These are phyloP conservation scores for Cladosporium sphaerospermum DNA, from an alignment of 2,329 filamentous ascomycete species.

Conservation along the genomic window DNA sequence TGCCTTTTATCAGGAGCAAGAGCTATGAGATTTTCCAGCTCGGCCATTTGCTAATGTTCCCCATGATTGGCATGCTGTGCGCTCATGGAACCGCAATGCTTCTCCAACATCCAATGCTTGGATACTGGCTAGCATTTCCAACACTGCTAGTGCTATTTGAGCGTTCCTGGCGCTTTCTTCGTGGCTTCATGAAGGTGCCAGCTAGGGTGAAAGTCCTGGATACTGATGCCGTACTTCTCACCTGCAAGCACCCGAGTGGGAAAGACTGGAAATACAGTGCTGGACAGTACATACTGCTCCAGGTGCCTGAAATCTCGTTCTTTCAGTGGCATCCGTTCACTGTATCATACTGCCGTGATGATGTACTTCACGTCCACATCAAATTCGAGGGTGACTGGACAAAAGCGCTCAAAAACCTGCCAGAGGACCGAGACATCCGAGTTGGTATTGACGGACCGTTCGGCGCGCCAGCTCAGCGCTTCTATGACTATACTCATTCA, in stretches of 20 bases:
- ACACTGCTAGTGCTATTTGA: constrained; percentile 47
- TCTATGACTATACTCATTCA: constrained; percentile 52
- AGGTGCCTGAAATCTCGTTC: constrained; percentile 47
- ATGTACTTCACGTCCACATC: constrained; percentile 51
- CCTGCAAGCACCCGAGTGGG: constrained; percentile 42
- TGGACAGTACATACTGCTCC: constrained; percentile 54
- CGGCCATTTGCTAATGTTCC: constrained; percentile 53
- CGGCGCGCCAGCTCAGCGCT: constrained; percentile 52
- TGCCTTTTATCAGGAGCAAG: constrained; percentile 46
- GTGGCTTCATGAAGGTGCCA: constrained; percentile 45
- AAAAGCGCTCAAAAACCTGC: constrained; percentile 37
- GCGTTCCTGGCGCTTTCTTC: constrained; percentile 39
- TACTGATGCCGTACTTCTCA: constrained; percentile 48
- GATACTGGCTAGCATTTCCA: constrained; percentile 51
- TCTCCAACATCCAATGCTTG: constrained; percentile 52
- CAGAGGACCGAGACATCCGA: constrained; percentile 35
- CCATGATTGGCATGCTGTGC: constrained; percentile 50
- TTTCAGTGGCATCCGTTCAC: constrained; percentile 59
- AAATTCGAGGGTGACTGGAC: constrained; percentile 56
- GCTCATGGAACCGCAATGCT: constrained; percentile 49
- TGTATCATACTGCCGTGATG: constrained; percentile 49
- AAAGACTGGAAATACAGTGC: constrained; percentile 49
- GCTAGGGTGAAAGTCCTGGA: constrained; percentile 47
- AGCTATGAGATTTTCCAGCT: constrained; percentile 54
- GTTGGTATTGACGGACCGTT: constrained; percentile 54